Base-by-base conservation (phyloP, 1,139 yeast species). In the Hemisphaericaspora subhashii region DNA sequence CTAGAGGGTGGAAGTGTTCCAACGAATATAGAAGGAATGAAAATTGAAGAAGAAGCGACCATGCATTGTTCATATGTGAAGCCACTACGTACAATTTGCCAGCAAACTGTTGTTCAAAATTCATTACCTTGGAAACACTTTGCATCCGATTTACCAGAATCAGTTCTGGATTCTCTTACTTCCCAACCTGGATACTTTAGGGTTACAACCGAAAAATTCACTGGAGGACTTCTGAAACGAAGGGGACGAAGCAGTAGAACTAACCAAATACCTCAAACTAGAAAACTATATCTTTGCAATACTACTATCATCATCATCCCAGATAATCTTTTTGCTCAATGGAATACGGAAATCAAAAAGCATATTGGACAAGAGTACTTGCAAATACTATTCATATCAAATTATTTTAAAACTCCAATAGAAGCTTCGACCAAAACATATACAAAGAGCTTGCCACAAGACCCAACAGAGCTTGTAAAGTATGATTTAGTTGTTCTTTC, bases 281-380 rank as follows among this genome's bases (percentile, higher is more conserved):
- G 57, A 41, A 65, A 64, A 16, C 52, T 74, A 4, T 60, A 54
- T 28, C 55, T 81, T 11, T 72, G 83, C 20, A 67, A 72, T 11
- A 65, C 84, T 0, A 81, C 89, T 0, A 58, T 83, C 33, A 65
- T 82, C 5, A 74, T 83, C 1, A 78, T 79, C 3, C 90, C 90
- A 0, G 86, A 82, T 48, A 81, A 81, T 47, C 58, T 83, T 17
- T 74, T 80, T 43, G 77, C 74, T 43, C 90, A 83, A 53, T 83
- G 89, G 90, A 62, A 60, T 30, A 55, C 63, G 15, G 89, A 83
- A 52, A 60, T 82, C 7, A 58, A 58, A 13, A 82, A 81, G 46
- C 90, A 83, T 51, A 58, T 78, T 2, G 54, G 63, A 3, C 53
- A 57, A 0, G 62, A 53, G 0, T 68, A 42, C 42, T 57, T 82